Conservation (phyloP, 2,329 filamentous ascomycete genomes). For the Erysiphe neolycopersici region DNA sequence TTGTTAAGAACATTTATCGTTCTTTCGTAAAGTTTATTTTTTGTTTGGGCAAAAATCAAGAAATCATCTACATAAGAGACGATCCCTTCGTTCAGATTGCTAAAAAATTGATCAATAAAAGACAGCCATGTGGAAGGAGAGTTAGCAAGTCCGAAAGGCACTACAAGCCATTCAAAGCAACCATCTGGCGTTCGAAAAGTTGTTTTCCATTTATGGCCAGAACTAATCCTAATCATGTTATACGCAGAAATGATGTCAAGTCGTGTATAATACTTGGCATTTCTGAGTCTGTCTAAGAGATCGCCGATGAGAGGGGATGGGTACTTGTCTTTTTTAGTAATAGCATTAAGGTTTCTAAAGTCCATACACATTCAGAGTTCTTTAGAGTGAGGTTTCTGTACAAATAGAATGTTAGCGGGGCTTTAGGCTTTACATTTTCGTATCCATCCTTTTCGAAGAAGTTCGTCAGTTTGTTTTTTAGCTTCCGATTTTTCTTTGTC, state of each 20-base stretch:
- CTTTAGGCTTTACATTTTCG: background rate
- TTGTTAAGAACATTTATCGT: background rate
- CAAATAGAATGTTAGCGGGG: background rate
- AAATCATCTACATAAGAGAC: background rate
- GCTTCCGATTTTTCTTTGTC: background rate
- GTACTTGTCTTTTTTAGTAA: slow-evolving; percentile 1
- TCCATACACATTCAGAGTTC: background rate
- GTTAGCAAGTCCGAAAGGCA: background rate
- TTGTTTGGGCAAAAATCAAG: background rate
- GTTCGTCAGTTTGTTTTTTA: background rate
- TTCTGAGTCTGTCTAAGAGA: background rate
- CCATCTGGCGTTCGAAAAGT: background rate
- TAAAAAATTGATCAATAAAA: background rate
- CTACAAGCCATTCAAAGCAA: background rate
- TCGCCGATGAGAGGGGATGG: background rate
- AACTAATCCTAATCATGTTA: background rate
- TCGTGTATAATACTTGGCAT: background rate
- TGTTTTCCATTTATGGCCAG: background rate
- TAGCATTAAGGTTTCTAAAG: no score
- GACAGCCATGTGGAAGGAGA: background rate
- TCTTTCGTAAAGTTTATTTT: background rate
- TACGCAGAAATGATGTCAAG: background rate
- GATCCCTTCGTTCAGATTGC: background rate
- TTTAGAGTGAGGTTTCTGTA: background rate
- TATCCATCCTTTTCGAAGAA: background rate